These are phyloP conservation scores for Guillardia theta DNA, from an alignment of 78 protist species.

Conservation along the genomic window DNA sequence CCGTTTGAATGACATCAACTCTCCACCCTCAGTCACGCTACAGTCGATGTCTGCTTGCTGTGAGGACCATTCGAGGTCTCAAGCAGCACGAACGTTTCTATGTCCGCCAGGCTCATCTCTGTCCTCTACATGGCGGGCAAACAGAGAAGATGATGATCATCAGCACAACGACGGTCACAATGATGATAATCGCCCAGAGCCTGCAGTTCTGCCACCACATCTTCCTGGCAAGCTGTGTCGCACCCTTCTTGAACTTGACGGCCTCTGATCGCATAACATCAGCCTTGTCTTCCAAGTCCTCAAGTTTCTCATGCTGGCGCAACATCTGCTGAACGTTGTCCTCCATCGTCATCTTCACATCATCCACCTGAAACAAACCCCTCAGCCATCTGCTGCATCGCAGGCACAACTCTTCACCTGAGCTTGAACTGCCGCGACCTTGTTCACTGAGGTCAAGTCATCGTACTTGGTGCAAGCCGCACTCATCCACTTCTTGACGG, in stretches of 20 bases:
- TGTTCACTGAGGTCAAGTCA: not conserved
- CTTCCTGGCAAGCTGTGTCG: not conserved
- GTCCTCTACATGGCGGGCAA: not conserved
- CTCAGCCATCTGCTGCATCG: no score
- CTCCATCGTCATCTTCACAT: conserved; percentile 24
- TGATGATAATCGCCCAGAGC: not conserved
- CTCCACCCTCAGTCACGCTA: no score
- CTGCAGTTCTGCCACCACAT: conserved; percentile 38
- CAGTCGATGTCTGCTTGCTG: no score
- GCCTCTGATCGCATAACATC: conserved; percentile 10
- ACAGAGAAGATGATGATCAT: not conserved
- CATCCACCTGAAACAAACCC: not conserved
- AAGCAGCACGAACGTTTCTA: no score
- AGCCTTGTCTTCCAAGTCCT: conserved; percentile 20
- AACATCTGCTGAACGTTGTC: conserved; percentile 10
- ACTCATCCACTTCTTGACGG: not conserved
- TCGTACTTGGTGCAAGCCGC: not conserved
- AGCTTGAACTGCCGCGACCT: not conserved
- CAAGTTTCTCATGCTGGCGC: conserved; percentile 12
- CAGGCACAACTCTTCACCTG: no score
- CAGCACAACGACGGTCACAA: not conserved
- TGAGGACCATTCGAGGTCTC: no score
- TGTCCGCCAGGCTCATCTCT: no score
- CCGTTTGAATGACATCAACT: no score
- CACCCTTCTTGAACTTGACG: not conserved